These are phyloP conservation scores for Halocafeteria seosinensis DNA, from an alignment of 108 stramenopile genomes.

Conservation along the genomic window DNA sequence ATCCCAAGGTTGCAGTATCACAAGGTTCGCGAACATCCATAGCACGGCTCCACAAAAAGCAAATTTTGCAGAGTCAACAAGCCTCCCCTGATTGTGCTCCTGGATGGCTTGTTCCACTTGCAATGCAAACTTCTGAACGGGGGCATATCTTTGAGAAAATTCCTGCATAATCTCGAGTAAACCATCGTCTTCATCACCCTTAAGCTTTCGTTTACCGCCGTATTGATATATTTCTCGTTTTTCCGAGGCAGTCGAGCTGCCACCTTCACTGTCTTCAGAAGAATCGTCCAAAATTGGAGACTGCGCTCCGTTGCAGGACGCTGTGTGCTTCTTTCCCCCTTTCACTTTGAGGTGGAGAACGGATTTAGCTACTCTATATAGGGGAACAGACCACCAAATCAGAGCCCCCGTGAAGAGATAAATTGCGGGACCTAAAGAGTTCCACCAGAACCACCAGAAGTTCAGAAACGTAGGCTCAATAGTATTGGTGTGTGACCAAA, in stretches of 20 bases:
- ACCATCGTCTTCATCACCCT: neutral
- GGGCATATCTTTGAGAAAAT: neutral
- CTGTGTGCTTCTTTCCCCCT: too few species aligned
- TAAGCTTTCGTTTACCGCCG: too few species aligned
- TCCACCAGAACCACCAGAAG: neutral
- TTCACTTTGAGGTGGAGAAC: too few species aligned
- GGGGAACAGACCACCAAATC: neutral
- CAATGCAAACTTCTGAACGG: neutral
- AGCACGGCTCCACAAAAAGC: neutral
- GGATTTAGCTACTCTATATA: neutral
- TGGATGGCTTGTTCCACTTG: neutral
- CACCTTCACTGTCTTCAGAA: too few species aligned
- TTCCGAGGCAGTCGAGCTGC: too few species aligned
- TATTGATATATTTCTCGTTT: too few species aligned
- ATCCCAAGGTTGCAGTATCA: neutral
- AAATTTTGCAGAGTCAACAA: neutral
- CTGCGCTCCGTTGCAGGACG: neutral
- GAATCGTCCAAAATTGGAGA: neutral
- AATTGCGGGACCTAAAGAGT: neutral
- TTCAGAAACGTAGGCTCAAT: neutral
- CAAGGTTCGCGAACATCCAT: neutral
- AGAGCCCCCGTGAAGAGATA: neutral
- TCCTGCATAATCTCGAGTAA: neutral
- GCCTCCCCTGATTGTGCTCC: neutral
- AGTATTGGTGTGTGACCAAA: too few species aligned